A percentile compares a stretch with the other conserved stretches of the same genome.
Evolutionary conservation across 768 basidiomycete species (phyloP).

Genomic region (Hortiboletus flavorubellus): DNA sequence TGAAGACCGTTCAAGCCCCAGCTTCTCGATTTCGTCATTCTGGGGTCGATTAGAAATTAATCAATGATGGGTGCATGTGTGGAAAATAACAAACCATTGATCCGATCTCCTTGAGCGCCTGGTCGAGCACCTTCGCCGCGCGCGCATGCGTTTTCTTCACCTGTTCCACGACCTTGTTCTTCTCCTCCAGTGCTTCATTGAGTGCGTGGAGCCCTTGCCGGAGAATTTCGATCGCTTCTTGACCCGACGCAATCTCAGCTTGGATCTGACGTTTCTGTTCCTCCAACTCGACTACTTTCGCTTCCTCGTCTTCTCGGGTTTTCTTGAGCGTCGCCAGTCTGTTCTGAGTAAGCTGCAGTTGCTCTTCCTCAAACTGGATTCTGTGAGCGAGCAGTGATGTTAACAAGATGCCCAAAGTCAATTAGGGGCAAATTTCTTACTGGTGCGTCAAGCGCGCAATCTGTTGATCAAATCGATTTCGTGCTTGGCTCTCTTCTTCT

Average conservation of each 20-base stretch:
- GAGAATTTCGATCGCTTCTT: constrained; percentile 52
- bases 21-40: constrained; percentile 91
- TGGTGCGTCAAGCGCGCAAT: constrained; percentile 83
- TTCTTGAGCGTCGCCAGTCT: constrained; percentile 56
- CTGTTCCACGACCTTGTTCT: constrained; percentile 69
- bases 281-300: constrained; percentile 50
- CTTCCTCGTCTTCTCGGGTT: constrained; percentile 50
- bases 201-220: constrained; percentile 59
- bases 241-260: constrained; percentile 56
- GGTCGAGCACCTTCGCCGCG: constrained; percentile 76
- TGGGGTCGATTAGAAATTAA: constrained; percentile 22
- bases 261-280: constrained; percentile 52
- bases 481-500: constrained; percentile 82
- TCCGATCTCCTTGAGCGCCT: constrained; percentile 87
- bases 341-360: constrained; percentile 59
- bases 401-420: neutral
- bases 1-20: constrained; percentile 78
- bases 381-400: constrained; percentile 37
- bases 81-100: constrained; percentile 50
- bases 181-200: constrained; percentile 67
- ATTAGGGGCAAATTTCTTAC: constrained; percentile 41
- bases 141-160: constrained; percentile 68
- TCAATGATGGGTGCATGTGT: constrained; percentile 20
- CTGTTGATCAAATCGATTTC: constrained; percentile 80
- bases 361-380: constrained; percentile 77